These are phyloP conservation scores for Fusarium sp. DNA, from an alignment of 2,329 filamentous ascomycete species.

Conservation along the genomic window DNA sequence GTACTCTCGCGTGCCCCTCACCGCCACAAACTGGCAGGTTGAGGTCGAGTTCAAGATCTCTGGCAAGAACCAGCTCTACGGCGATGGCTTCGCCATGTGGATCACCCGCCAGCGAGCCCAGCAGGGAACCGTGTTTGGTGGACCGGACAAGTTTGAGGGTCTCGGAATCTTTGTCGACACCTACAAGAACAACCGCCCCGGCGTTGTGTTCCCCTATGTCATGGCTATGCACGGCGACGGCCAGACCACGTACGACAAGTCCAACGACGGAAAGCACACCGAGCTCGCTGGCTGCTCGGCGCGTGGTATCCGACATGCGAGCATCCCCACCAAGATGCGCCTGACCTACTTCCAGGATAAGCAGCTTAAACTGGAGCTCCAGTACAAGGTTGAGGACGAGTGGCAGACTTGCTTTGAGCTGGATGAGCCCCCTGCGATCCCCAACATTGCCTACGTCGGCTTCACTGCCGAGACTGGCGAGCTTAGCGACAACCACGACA, in stretches of 20 bases:
- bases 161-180: slow-evolving; percentile 97
- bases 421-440: slow-evolving; percentile 78
- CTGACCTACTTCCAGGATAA: slow-evolving; percentile 98
- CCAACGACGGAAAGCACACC: slow-evolving; percentile 91
- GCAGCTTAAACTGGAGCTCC: slow-evolving; percentile 87
- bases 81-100: slow-evolving; percentile 98
- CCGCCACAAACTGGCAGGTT: slow-evolving; percentile 98
- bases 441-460: slow-evolving; percentile 79
- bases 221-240: slow-evolving; percentile 99
- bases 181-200: slow-evolving; percentile 99
- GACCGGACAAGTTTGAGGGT: slow-evolving; percentile 89
- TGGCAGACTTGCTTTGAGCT: slow-evolving; percentile 93
- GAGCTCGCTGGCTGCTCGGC: slow-evolving; percentile 97
- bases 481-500: slow-evolving; percentile 97
- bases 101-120: slow-evolving; percentile 91
- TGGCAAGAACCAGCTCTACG: slow-evolving; percentile 89
- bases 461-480: slow-evolving; percentile 94
- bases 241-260: slow-evolving; percentile 88
- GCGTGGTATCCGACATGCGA: slow-evolving; percentile 85
- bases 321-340: slow-evolving; percentile 83
- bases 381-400: slow-evolving; percentile 90
- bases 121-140: slow-evolving; percentile 87
- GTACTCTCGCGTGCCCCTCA: slow-evolving; percentile 93
- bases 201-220: slow-evolving; percentile 94
- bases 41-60: slow-evolving; percentile 96